These are phyloP conservation scores for Suillus luteus DNA, from an alignment of 768 basidiomycete species.

Conservation along the genomic window DNA sequence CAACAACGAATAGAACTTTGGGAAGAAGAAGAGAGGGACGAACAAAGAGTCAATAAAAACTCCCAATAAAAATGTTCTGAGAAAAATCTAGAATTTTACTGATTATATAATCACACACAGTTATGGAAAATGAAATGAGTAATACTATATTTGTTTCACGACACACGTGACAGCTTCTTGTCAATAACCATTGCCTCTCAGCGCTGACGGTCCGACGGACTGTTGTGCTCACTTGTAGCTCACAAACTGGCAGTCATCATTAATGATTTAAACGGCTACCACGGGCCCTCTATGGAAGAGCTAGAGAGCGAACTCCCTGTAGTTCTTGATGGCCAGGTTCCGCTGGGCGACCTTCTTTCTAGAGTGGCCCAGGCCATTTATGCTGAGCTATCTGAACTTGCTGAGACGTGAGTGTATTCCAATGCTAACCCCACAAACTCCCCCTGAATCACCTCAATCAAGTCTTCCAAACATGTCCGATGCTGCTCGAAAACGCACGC, in stretches of 20 bases:
- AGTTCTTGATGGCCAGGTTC: constrained; percentile 73
- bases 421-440: constrained; percentile 12
- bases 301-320: constrained; percentile 75
- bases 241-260: constrained; percentile 14
- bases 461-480: constrained; percentile 86
- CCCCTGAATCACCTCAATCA: constrained; percentile 6
- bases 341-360: constrained; percentile 72
- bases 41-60: constrained; percentile 12
- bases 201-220: not conserved
- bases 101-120: not conserved
- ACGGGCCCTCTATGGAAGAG: constrained; percentile 49
- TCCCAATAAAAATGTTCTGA: constrained; percentile 28
- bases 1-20: constrained; percentile 17
- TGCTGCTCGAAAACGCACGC: constrained; percentile 70
- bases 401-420: constrained; percentile 70
- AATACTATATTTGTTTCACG: not conserved
- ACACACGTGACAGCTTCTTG: not conserved
- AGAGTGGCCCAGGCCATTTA: constrained; percentile 79
- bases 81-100: constrained; percentile 35
- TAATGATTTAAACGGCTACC: constrained; percentile 34
- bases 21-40: constrained; percentile 15
- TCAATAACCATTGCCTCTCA: not conserved
- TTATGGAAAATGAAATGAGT: not conserved
- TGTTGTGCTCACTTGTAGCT: not conserved
- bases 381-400: constrained; percentile 77